Conservation (phyloP, 1,284 basidiomycete genomes). For the Quambalaria eucalypti region DNA sequence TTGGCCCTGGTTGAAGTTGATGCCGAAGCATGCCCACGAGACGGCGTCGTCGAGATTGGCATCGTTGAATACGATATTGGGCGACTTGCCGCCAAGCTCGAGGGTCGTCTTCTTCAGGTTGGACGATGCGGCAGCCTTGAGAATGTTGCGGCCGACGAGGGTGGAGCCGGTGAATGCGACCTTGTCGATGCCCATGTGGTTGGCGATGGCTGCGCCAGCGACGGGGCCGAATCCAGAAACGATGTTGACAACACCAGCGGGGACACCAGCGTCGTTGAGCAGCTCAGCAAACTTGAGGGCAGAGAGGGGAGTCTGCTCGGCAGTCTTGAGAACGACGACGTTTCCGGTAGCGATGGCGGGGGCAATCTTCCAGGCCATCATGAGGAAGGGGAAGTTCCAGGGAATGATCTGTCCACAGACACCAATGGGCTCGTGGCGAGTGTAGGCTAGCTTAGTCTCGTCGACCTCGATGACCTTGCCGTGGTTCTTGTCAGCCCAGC, state of each 20-base stretch:
- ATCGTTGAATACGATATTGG: conserved; percentile 66
- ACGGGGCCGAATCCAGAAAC: conserved; percentile 62
- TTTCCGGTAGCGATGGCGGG: conserved; percentile 41
- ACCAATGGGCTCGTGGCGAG: conserved; percentile 83
- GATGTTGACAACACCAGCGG: conserved; percentile 84
- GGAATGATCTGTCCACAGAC: conserved; percentile 54
- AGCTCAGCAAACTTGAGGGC: conserved; percentile 66
- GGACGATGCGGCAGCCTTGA: conserved; percentile 8
- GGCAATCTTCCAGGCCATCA: conserved; percentile 54
- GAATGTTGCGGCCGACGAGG: conserved; percentile 9
- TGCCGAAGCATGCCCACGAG: conserved; percentile 15
- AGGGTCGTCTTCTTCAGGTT: conserved; percentile 13
- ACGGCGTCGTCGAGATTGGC: conserved; percentile 52
- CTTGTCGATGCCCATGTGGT: conserved; percentile 54
- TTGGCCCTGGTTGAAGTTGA: conserved; percentile 19
- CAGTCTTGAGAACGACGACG: conserved; percentile 48
- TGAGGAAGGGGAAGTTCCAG: conserved; percentile 63
- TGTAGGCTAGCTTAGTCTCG: conserved; percentile 54
- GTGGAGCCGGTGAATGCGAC: conserved; percentile 26
- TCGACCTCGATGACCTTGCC: conserved; percentile 76
- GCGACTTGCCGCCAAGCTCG: conserved; percentile 81
- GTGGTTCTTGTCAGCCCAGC: conserved; percentile 65
- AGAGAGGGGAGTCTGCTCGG: conserved; percentile 79
- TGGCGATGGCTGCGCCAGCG: conserved; percentile 59
- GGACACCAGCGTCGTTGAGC: conserved; percentile 67